Conservation (phyloP, 345 rosid genomes). For the Bruguiera parviflora region DNA sequence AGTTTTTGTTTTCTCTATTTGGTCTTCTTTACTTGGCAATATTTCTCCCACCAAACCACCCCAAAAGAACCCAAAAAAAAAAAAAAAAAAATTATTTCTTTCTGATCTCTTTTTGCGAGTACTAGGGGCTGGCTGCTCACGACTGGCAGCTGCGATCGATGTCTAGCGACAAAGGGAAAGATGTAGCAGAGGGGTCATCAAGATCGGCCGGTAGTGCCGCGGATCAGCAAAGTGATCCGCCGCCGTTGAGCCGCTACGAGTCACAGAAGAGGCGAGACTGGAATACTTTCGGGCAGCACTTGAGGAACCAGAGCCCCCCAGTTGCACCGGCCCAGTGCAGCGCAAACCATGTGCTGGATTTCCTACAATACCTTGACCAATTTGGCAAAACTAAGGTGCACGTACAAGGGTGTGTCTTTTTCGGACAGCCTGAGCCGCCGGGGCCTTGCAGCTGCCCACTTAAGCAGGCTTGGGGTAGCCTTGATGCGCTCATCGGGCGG, state of each 20-base stretch:
- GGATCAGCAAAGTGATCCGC: constrained; percentile 22
- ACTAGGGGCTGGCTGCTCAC: neutral
- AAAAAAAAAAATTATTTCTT: neutral
- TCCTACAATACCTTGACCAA: constrained; percentile 75
- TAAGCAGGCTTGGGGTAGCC: constrained; percentile 91
- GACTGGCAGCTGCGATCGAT: neutral
- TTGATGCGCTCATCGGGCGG: constrained; percentile 87
- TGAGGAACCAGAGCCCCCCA: constrained; percentile 83
- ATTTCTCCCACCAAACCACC: neutral
- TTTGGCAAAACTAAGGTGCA: constrained; percentile 91
- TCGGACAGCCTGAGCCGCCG: constrained; percentile 76
- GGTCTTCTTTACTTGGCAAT: constrained; percentile 13
- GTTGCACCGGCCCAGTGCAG: constrained; percentile 62
- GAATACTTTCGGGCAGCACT: constrained; percentile 85
- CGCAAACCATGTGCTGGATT: constrained; percentile 68
- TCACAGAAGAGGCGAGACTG: constrained; percentile 87
- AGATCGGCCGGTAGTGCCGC: neutral
- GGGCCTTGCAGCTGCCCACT: constrained; percentile 83
- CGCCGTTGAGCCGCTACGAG: constrained; percentile 71
- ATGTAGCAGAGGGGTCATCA: constrained; percentile 55
- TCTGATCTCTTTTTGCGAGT: neutral
- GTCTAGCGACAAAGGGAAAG: constrained; percentile 57
- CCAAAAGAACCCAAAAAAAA: neutral
- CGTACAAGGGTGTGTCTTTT: constrained; percentile 68
- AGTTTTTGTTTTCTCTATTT: constrained; percentile 18